phyloP scores from a whole-genome alignment of 2,329 filamentous ascomycete genomes.

The Colletotrichum orbiculare region DNA sequence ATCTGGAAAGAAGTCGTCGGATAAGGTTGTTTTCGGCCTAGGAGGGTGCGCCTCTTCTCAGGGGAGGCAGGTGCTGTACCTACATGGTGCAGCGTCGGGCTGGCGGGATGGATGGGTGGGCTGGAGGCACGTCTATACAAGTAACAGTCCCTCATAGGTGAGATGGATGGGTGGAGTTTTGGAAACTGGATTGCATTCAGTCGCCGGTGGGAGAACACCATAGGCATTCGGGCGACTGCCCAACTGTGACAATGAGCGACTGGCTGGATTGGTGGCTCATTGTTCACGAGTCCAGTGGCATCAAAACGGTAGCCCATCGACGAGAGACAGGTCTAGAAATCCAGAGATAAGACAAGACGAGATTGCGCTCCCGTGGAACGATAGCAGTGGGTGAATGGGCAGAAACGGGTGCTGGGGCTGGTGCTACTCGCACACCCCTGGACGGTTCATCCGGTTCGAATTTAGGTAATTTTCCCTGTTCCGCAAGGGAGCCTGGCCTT shows the following conservation, averaged over 20 bases:
- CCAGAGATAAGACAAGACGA: neutral
- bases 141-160: too few relatives aligned
- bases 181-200: too few relatives aligned
- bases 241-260: too few relatives aligned
- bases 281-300: too few relatives aligned
- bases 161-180: constrained; percentile 1
- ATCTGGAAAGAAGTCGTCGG: neutral
- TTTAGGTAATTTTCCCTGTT: neutral
- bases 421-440: neutral
- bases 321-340: too few relatives aligned
- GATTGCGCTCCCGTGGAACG: neutral
- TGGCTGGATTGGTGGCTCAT: too few relatives aligned
- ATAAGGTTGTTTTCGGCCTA: constrained; percentile 30
- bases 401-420: neutral
- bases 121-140: too few relatives aligned
- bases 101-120: neutral
- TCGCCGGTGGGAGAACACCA: too few relatives aligned
- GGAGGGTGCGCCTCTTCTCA: too few relatives aligned
- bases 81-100: constrained; percentile 24
- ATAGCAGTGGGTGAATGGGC: too few relatives aligned
- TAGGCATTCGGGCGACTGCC: neutral
- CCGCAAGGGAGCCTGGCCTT: constrained; percentile 4
- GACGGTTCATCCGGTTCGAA: neutral
- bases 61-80: constrained; percentile 17
- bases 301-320: too few relatives aligned